Conservation (phyloP, 2,329 filamentous ascomycete genomes). For the Claviceps spartinae region DNA sequence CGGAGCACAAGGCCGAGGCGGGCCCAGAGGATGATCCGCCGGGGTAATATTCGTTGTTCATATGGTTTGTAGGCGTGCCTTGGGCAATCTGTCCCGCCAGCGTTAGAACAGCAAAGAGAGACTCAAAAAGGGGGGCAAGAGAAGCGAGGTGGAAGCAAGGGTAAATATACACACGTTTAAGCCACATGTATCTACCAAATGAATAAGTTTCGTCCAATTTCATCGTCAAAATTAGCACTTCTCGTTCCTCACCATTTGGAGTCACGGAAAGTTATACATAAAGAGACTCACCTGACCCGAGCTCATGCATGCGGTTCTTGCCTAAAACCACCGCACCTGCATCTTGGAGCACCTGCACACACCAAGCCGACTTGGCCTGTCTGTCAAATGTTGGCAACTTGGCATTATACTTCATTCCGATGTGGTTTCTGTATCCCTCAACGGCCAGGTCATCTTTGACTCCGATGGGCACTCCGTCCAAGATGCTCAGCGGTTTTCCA, state of each 20-base stretch:
- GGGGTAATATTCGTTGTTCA: constrained; percentile 63
- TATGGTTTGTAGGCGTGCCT: constrained; percentile 66
- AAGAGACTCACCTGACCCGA: constrained; percentile 48
- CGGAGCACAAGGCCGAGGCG: constrained; percentile 54
- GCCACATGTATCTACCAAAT: constrained; percentile 55
- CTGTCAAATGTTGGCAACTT: constrained; percentile 36
- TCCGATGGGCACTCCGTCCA: constrained; percentile 73
- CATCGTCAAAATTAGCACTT: background rate
- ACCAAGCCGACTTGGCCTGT: constrained; percentile 49
- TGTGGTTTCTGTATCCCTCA: constrained; percentile 53
- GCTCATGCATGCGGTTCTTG: constrained; percentile 68
- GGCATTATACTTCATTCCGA: constrained; percentile 49
- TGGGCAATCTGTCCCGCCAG: constrained; percentile 33
- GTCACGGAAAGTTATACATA: too few relatives aligned
- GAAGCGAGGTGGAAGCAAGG: background rate
- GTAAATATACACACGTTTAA: constrained; percentile 44
- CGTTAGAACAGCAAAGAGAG: constrained; percentile 13
- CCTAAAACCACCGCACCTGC: constrained; percentile 64
- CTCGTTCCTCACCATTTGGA: background rate
- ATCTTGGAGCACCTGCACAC: constrained; percentile 55
- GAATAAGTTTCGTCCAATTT: background rate
- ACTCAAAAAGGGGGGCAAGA: too few relatives aligned
- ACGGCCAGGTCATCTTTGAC: constrained; percentile 73
- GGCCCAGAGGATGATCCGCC: constrained; percentile 71
- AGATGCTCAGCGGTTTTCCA: constrained; percentile 49